These are phyloP conservation scores for Sutorius australiensis DNA, from an alignment of 768 basidiomycete species.

Conservation along the genomic window DNA sequence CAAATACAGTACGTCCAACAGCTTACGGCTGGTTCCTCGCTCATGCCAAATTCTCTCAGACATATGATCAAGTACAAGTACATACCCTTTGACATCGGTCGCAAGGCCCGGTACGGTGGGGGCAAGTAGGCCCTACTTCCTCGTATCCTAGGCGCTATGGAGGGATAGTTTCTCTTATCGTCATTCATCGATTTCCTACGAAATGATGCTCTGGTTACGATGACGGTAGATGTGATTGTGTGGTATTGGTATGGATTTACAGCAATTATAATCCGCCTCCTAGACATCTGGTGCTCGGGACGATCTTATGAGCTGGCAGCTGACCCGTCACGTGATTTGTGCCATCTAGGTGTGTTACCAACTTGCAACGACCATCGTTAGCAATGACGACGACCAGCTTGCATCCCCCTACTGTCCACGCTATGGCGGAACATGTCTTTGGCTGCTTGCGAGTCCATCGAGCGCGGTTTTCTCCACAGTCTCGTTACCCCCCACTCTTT, in stretches of 20 bases:
- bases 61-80: constrained; percentile 99
- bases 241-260: constrained; percentile 29
- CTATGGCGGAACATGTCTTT: constrained; percentile 39
- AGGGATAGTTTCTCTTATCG: constrained; percentile 7
- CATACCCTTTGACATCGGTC: constrained; percentile 91
- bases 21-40: not conserved
- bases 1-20: constrained; percentile 78
- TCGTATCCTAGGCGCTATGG: not conserved
- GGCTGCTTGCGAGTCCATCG: constrained; percentile 35
- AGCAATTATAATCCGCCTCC: constrained; percentile 22
- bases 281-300: constrained; percentile 1
- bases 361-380: not conserved
- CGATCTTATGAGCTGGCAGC: not conserved
- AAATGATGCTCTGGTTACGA: constrained; percentile 11
- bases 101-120: constrained; percentile 83
- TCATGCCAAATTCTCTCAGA: constrained; percentile 38
- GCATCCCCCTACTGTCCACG: constrained; percentile 34
- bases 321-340: constrained; percentile 14
- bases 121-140: constrained; percentile 36
- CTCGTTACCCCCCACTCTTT: constrained; percentile 55
- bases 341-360: not conserved
- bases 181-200: constrained; percentile 1
- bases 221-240: constrained; percentile 18
- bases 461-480: constrained; percentile 8
- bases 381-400: constrained; percentile 13